Evolutionary conservation across 2,329 filamentous ascomycete species (phyloP).

Genomic region (Fusarium circinatum): DNA sequence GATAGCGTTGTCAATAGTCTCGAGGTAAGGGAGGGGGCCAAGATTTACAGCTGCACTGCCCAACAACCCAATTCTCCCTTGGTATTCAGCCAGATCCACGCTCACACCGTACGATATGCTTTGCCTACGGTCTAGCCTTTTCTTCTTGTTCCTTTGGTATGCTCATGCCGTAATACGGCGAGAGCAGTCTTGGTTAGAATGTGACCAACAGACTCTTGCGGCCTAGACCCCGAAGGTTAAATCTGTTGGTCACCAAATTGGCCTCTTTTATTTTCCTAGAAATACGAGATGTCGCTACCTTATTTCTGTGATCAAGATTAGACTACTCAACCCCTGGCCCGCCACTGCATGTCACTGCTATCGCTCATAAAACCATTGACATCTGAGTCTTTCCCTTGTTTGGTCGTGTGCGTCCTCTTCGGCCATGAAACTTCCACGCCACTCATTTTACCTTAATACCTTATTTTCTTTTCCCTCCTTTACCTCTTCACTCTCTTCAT

Average conservation of each 20-base stretch:
- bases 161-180: not conserved
- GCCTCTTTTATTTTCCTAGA: slow-evolving; percentile 3
- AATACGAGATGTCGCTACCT: slow-evolving; percentile 15
- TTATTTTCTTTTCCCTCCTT: not conserved
- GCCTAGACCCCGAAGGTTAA: slow-evolving; percentile 12
- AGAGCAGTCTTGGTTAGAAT: not conserved
- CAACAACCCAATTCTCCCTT: not conserved
- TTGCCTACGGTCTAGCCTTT: not conserved
- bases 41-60: not conserved
- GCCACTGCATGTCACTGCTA: not conserved
- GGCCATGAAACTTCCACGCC: not conserved
- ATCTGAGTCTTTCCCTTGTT: not conserved
- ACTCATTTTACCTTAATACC: not conserved
- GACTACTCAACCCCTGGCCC: not conserved
- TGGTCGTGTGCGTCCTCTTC: not conserved
- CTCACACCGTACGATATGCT: not conserved
- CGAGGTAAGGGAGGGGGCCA: not conserved
- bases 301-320: not conserved
- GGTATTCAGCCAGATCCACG: not conserved
- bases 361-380: slow-evolving; percentile 1
- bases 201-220: not conserved
- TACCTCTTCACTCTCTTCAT: not conserved
- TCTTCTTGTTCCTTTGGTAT: not conserved
- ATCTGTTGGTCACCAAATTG: slow-evolving; percentile 13
- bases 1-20: slow-evolving; percentile 14